Evolutionary conservation across 257 asterid genomes (phyloP).

Genomic region (Echium plantagineum): DNA sequence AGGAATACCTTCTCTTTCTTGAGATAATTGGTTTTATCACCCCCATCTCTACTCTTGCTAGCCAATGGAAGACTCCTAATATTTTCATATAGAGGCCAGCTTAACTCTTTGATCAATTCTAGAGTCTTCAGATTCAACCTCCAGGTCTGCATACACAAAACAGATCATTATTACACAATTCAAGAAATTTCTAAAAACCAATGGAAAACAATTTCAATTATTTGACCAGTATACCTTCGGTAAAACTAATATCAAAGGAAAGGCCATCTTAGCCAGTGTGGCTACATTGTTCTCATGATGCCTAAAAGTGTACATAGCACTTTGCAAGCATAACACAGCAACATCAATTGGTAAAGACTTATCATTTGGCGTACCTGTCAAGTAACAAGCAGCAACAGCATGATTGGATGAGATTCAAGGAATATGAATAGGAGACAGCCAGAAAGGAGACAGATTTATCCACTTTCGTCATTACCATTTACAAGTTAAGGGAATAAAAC

Average conservation of each 20-base stretch:
- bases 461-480: constrained; percentile 40
- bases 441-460: neutral
- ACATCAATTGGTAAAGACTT: constrained; percentile 27
- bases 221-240: constrained; percentile 49
- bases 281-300: constrained; percentile 35
- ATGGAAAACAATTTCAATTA: neutral
- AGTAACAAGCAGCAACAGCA: constrained; percentile 12
- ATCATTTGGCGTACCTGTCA: constrained; percentile 46
- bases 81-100: constrained; percentile 65
- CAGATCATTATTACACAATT: constrained; percentile 12
- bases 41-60: neutral
- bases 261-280: constrained; percentile 40
- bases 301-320: constrained; percentile 38
- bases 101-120: constrained; percentile 55
- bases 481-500: too few relatives aligned
- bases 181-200: constrained; percentile 6
- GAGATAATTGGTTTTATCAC: neutral
- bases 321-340: constrained; percentile 53
- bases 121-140: constrained; percentile 58
- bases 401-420: neutral
- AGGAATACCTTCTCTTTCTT: constrained; percentile 51
- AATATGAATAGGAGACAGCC: neutral
- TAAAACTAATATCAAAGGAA: constrained; percentile 56
- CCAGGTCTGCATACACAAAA: constrained; percentile 41
- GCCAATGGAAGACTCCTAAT: constrained; percentile 27